Evolutionary conservation across 805 yeast genomes (phyloP).

Genomic region (Saccharomycopsis oosterbeekiorum): DNA sequence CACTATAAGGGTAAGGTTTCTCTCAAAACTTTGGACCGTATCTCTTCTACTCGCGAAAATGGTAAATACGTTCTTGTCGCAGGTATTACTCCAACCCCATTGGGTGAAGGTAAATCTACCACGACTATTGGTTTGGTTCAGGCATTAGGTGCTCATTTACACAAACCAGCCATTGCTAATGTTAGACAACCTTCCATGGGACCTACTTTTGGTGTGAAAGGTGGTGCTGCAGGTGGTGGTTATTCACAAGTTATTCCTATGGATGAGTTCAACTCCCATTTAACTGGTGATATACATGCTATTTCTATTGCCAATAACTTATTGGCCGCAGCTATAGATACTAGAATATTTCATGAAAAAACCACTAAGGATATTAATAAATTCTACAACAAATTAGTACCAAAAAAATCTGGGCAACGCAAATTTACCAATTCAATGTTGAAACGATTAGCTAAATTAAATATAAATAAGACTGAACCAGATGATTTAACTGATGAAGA

Average conservation of each 20-base stretch:
- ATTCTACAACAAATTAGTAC: conserved; percentile 78
- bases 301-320: conserved; percentile 88
- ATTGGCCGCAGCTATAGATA: conserved; percentile 92
- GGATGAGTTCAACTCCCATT: conserved; percentile 97
- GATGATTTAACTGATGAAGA: conserved; percentile 73
- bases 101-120: conserved; percentile 97
- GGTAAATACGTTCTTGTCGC: conserved; percentile 90
- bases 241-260: conserved; percentile 96
- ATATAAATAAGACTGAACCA: conserved; percentile 74
- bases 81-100: conserved; percentile 96
- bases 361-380: conserved; percentile 73
- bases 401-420: conserved; percentile 71
- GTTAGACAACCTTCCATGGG: conserved; percentile 99
- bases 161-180: conserved; percentile 78
- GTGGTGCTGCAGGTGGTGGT: conserved; percentile 99
- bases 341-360: conserved; percentile 90
- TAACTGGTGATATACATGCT: conserved; percentile 97
- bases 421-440: conserved; percentile 71
- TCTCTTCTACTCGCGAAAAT: conserved; percentile 44
- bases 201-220: conserved; percentile 96
- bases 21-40: conserved; percentile 58
- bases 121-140: conserved; percentile 96
- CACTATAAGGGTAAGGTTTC: conserved; percentile 77
- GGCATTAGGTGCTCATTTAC: conserved; percentile 86
- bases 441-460: conserved; percentile 66